Evolutionary conservation across 208 protist species (phyloP), one percentile per base, ranked within the genome.

Genomic region (Novymonas esmeraldas): DNA sequence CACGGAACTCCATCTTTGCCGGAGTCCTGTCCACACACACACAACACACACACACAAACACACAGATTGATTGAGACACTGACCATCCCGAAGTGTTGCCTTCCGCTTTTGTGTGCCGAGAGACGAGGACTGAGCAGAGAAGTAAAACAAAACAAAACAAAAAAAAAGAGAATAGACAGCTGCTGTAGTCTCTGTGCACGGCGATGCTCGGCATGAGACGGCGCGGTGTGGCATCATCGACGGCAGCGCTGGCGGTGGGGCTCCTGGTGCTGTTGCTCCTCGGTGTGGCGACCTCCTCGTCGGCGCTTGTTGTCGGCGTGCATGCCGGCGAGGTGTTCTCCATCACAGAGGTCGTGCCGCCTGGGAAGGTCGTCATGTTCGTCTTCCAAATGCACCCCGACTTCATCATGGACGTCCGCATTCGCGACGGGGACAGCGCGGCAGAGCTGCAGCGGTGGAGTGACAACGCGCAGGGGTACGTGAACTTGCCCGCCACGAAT

Each of bases 291-390:
- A n/a, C 50, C 24, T 28, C 56, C 14, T 29, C 50, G 45, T 51
- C 18, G 2, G 62, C 64, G 10, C 33, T 69, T 9, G 31, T 41
- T 13, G 49, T 50, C 31, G 5, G 11, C 7, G 57, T 76, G 46
- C 6, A 41, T 20, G 68, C 76, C 2, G 34, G 57, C 0, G 74
- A 82, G 18, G 28, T 56, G 4, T 66, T 84, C 57, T 65, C 61
- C 42, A 22, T 89, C 46, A 55, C 38, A 1, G 84, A 93, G n/a
- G 14, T 41, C 14, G 57, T 89, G 22, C 62, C 73, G n/a, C 39
- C 54, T 1, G 68, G 63, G 0, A 54, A 51, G 14, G 18, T 48
- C 13, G 36, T 81, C 0, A 67, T 78, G 48, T 87, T 92, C 64
- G 39, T 66, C 26, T 92, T 86, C 55, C 33, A 78, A 26, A 51